Conservation (phyloP, 1,139 yeast genomes). For the Taphrina deformans region DNA sequence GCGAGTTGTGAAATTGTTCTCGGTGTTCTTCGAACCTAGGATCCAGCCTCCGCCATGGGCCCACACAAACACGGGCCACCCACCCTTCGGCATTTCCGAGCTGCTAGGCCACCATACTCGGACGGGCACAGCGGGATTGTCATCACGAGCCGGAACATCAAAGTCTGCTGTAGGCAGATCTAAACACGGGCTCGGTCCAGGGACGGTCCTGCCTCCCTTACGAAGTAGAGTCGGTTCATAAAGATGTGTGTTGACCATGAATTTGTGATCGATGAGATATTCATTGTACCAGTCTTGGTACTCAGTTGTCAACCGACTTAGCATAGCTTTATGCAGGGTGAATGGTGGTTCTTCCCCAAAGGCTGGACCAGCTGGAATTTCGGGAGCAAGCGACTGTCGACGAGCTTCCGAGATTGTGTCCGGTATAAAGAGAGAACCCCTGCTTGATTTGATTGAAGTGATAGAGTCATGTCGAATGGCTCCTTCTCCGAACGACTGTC, state of each 20-base stretch:
- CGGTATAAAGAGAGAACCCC: constrained; percentile 15
- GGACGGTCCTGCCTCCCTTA: constrained; percentile 19
- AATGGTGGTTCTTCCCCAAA: constrained; percentile 30
- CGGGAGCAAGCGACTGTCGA: constrained; percentile 22
- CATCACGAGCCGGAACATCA: constrained; percentile 20
- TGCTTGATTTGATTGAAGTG: neutral
- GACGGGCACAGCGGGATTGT: constrained; percentile 44
- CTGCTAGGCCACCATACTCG: constrained; percentile 51
- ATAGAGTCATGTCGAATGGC: constrained; percentile 11
- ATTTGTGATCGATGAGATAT: constrained; percentile 31
- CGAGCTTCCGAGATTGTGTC: constrained; percentile 17
- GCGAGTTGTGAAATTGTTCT: constrained; percentile 53
- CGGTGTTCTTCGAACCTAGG: constrained; percentile 52
- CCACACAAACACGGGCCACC: constrained; percentile 54
- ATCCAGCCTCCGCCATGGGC: constrained; percentile 57
- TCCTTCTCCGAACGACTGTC: constrained; percentile 2
- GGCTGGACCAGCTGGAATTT: constrained; percentile 20
- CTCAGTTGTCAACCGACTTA: constrained; percentile 15
- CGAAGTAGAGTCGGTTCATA: constrained; percentile 29
- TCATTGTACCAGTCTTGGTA: constrained; percentile 28
- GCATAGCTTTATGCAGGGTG: constrained; percentile 20
- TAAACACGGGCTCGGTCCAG: constrained; percentile 23
- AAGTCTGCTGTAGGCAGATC: constrained; percentile 25
- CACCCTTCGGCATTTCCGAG: constrained; percentile 47
- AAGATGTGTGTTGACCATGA: constrained; percentile 29